These are phyloP conservation scores for Streptanthus diversifolius DNA, from an alignment of 345 rosid species.

Conservation along the genomic window DNA sequence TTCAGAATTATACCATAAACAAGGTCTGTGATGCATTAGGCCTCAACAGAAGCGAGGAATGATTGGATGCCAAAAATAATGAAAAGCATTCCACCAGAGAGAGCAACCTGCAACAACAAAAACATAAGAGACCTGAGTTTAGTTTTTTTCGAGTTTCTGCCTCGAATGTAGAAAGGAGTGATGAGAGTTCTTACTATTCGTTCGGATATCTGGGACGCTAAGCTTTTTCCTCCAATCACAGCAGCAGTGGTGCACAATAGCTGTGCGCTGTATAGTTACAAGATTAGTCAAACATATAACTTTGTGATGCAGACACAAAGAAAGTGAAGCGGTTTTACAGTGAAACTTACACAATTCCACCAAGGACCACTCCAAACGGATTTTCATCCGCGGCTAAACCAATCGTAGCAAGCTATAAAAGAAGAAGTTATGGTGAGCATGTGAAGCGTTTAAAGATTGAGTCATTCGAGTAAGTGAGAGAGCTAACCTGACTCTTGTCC, in stretches of 20 bases:
- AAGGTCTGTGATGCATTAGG: slow-evolving; percentile 15
- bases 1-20: not conserved
- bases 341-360: slow-evolving; percentile 75
- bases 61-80: slow-evolving; percentile 87
- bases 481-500: slow-evolving; percentile 92
- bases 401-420: slow-evolving; percentile 80
- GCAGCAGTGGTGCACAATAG: slow-evolving; percentile 92
- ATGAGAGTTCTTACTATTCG: slow-evolving; percentile 42
- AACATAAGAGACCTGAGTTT: not conserved
- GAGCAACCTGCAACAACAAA: slow-evolving; percentile 61
- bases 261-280: slow-evolving; percentile 58
- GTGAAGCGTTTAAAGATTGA: not conserved
- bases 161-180: not conserved
- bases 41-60: slow-evolving; percentile 56
- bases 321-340: not conserved
- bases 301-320: not conserved
- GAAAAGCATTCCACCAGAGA: slow-evolving; percentile 89
- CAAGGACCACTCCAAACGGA: slow-evolving; percentile 85
- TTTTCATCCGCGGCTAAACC: slow-evolving; percentile 98
- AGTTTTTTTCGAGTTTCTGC: not conserved
- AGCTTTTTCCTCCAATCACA: slow-evolving; percentile 91
- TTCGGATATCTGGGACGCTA: slow-evolving; percentile 98
- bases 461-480: not conserved
- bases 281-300: not conserved
- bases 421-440: slow-evolving; percentile 20